Conservation (phyloP, 768 basidiomycete genomes). For the Calvatia gigantea region DNA sequence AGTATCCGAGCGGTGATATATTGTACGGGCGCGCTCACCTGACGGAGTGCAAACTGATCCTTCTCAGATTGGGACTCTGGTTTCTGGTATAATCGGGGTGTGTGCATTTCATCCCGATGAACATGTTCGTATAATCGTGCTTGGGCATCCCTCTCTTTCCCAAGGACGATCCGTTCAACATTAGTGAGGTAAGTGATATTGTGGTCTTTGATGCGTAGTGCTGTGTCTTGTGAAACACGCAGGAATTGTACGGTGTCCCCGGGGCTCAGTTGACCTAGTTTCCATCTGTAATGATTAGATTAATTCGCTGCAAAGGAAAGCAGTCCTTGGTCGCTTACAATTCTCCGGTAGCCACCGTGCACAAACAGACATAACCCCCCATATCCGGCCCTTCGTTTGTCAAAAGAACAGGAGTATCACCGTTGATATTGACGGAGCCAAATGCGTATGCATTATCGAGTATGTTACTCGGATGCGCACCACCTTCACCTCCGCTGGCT, state of each 20-base stretch:
- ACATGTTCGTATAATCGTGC: background rate
- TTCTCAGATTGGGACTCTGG: background rate
- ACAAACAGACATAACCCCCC: constrained; percentile 59
- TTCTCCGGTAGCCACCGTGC: constrained; percentile 49
- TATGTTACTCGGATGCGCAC: constrained; percentile 66
- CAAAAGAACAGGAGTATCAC: constrained; percentile 68
- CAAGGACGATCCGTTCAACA: constrained; percentile 10
- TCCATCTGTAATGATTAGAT: constrained; percentile 43
- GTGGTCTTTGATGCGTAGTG: constrained; percentile 24
- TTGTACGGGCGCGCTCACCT: constrained; percentile 31
- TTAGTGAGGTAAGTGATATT: constrained; percentile 28
- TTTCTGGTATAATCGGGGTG: background rate
- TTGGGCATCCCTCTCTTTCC: background rate
- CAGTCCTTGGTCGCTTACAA: constrained; percentile 32
- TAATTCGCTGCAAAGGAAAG: background rate
- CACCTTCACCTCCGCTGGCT: constrained; percentile 58
- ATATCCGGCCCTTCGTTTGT: constrained; percentile 60
- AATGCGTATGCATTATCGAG: constrained; percentile 57
- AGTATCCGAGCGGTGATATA: background rate
- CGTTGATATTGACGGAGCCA: constrained; percentile 60
- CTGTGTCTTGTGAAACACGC: constrained; percentile 41
- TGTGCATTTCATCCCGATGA: background rate
- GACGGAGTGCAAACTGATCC: constrained; percentile 44
- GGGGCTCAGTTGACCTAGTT: constrained; percentile 60
- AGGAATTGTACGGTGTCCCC: constrained; percentile 53